These are phyloP conservation scores for Pseudozyma sp. DNA, from an alignment of 1,284 basidiomycete species.

Conservation along the genomic window DNA sequence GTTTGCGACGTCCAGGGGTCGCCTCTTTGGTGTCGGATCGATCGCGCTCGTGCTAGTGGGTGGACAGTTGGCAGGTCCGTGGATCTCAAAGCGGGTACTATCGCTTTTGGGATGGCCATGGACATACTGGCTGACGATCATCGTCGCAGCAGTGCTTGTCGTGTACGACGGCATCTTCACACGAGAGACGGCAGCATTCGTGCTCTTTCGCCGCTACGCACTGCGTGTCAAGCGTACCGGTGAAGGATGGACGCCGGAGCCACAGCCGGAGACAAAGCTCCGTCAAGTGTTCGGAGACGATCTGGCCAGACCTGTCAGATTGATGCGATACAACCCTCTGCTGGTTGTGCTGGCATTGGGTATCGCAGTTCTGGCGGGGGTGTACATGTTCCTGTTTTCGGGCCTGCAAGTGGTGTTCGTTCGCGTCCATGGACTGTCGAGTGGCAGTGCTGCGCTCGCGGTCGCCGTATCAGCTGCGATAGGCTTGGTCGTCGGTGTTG, in stretches of 20 bases:
- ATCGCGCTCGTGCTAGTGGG: conserved; percentile 20
- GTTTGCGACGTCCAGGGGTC: conserved; percentile 30
- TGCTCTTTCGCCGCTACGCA: conserved; percentile 43
- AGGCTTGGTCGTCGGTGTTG: conserved; percentile 15
- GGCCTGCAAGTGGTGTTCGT: conserved; percentile 29
- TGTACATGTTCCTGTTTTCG: conserved; percentile 39
- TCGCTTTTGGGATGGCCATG: conserved; percentile 38
- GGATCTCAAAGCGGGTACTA: conserved; percentile 47
- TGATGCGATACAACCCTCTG: conserved; percentile 33
- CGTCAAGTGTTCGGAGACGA: conserved; percentile 27
- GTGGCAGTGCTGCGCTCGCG: conserved; percentile 14
- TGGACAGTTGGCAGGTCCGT: conserved; percentile 45
- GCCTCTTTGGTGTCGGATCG: conserved; percentile 26
- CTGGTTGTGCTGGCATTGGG: conserved; percentile 19
- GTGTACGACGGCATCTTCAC: conserved; percentile 34
- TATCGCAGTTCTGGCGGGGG: conserved; percentile 19
- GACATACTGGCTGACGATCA: conserved; percentile 52
- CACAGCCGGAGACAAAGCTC: conserved; percentile 16
- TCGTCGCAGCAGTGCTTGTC: conserved; percentile 35
- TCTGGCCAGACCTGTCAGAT: conserved; percentile 20
- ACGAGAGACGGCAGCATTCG: conserved; percentile 30
- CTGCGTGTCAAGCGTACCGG: conserved; percentile 20
- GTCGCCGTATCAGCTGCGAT: conserved; percentile 26
- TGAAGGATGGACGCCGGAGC: conserved; percentile 49
- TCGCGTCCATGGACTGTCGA: conserved; percentile 20